Percentiles rank a stretch among this genome's conserved stretches.
phyloP scores from a whole-genome alignment of 2,329 filamentous ascomycete genomes.

The Diaporthe sp. region DNA sequence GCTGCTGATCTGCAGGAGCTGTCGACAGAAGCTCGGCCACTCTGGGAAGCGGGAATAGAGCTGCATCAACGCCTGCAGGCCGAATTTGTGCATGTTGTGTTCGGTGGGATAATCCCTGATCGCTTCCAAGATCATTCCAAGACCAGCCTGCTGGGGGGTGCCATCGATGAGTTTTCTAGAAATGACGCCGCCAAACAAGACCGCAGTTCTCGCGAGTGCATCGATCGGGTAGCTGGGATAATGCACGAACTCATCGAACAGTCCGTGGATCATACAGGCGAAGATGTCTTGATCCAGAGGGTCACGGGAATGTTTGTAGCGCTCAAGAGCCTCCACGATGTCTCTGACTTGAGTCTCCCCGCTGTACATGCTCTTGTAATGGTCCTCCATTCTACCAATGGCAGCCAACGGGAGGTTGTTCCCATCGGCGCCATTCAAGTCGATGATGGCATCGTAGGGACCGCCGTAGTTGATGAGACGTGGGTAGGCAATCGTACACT shows the following conservation, averaged over 20 bases:
- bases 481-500: conserved; percentile 93
- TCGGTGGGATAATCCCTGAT: conserved; percentile 87
- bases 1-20: conserved; percentile 84
- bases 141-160: conserved; percentile 91
- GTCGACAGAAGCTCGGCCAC: conserved; percentile 95
- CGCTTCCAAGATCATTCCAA: conserved; percentile 98
- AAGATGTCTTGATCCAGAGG: conserved; percentile 93
- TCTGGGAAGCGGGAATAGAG: conserved; percentile 86
- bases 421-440: conserved; percentile 84
- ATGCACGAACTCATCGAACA: conserved; percentile 97
- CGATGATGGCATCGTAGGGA: conserved; percentile 91
- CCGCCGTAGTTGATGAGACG: conserved; percentile 96
- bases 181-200: conserved; percentile 96
- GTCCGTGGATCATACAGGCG: conserved; percentile 96
- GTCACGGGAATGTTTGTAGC: conserved; percentile 89
- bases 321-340: conserved; percentile 86
- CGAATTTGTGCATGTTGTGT: conserved; percentile 97
- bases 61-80: conserved; percentile 93
- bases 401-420: conserved; percentile 85
- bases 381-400: conserved; percentile 94
- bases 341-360: conserved; percentile 88
- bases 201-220: conserved; percentile 93
- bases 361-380: conserved; percentile 98
- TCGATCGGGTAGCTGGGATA: conserved; percentile 97
- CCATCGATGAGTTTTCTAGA: conserved; percentile 92